phyloP scores from a whole-genome alignment of 176 grass and related monocot genomes.

The Avena sativa region DNA sequence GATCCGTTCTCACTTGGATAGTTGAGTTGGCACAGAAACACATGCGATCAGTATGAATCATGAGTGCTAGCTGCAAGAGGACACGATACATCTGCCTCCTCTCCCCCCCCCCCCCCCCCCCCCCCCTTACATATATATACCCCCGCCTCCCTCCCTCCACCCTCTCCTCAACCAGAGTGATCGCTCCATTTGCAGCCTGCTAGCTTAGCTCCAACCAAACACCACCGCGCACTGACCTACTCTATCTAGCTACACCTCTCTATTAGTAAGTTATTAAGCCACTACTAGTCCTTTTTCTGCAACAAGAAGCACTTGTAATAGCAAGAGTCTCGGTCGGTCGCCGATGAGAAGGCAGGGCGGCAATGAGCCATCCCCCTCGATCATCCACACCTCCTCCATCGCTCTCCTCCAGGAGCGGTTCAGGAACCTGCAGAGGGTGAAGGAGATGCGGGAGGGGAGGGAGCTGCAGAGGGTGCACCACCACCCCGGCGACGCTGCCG shows the following conservation, averaged over 20 bases:
- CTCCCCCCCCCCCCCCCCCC: neutral
- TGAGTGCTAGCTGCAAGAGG: slow-evolving; percentile 54
- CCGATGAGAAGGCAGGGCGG: slow-evolving; percentile 67
- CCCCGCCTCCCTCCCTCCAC: slow-evolving; percentile 39
- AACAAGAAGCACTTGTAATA: slow-evolving; percentile 38
- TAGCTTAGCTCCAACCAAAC: slow-evolving; percentile 35
- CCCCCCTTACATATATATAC: slow-evolving; percentile 50
- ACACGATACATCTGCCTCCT: slow-evolving; percentile 31
- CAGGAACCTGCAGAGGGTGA: slow-evolving; percentile 87
- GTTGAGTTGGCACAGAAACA: slow-evolving; percentile 83
- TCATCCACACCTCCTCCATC: slow-evolving; percentile 83
- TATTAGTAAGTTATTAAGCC: slow-evolving; percentile 30
- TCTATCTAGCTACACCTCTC: neutral
- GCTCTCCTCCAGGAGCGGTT: slow-evolving; percentile 97
- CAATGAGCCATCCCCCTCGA: slow-evolving; percentile 56
- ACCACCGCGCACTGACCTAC: slow-evolving; percentile 33
- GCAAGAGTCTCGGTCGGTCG: neutral
- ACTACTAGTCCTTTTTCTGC: slow-evolving; percentile 34
- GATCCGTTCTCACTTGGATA: slow-evolving; percentile 44
- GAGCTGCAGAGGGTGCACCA: slow-evolving; percentile 62
- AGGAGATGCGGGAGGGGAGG: slow-evolving; percentile 85
- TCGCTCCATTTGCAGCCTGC: slow-evolving; percentile 22
- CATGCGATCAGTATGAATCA: slow-evolving; percentile 56
- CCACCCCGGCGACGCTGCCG: neutral
- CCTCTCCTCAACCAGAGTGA: neutral